These are phyloP conservation scores for Paradendryphiella salina DNA, from an alignment of 2,329 filamentous ascomycete genomes.

Conservation along the genomic window DNA sequence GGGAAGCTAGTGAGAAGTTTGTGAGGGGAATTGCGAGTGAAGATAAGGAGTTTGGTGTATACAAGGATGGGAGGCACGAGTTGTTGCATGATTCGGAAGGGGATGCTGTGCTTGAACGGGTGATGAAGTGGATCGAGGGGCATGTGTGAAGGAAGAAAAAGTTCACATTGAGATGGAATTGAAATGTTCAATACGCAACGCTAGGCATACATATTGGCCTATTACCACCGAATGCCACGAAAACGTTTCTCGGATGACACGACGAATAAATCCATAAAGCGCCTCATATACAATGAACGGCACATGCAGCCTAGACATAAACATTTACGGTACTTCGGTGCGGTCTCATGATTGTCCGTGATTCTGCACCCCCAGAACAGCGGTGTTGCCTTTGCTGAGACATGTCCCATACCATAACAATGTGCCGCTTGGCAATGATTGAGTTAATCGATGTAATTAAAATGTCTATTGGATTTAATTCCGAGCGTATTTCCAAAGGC, in stretches of 20 bases:
- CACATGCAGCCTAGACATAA: conserved; percentile 9
- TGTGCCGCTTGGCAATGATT: neutral
- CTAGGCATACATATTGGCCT: too few species aligned
- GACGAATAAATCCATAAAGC: conserved; percentile 1
- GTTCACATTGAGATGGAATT: neutral
- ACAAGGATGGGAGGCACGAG: too few species aligned
- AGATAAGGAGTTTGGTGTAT: too few species aligned
- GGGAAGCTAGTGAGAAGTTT: too few species aligned
- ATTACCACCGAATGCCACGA: too few species aligned
- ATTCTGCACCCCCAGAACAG: neutral
- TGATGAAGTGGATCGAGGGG: too few species aligned
- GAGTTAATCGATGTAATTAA: neutral
- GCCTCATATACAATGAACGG: conserved; percentile 9
- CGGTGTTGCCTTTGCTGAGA: neutral
- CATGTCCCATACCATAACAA: neutral
- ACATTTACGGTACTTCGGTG: neutral
- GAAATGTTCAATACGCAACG: neutral
- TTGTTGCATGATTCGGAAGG: too few species aligned
- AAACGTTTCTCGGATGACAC: neutral
- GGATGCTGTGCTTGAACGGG: too few species aligned
- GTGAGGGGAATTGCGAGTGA: too few species aligned
- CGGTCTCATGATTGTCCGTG: neutral
- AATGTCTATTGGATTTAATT: too few species aligned
- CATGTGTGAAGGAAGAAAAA: too few species aligned
- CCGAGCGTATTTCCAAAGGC: neutral